Evolutionary conservation across 371 early-diverging fungal genomes (phyloP).

Genomic region (Mucor plumbeus): DNA sequence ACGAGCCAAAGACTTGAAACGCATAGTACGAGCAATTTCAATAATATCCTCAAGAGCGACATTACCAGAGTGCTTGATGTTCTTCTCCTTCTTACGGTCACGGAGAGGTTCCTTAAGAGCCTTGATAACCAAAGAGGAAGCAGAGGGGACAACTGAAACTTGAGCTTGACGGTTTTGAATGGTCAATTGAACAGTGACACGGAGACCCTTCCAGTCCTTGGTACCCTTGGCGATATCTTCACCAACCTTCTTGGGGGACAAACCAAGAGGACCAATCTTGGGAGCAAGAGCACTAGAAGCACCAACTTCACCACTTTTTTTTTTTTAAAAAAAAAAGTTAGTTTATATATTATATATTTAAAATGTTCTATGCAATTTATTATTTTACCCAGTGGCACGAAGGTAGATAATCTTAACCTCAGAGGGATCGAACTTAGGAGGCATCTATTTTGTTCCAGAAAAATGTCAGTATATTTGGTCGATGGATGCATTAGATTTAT

Average conservation of each 20-base stretch:
- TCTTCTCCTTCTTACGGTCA: slow-evolving; percentile 99
- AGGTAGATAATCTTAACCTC: slow-evolving; percentile 94
- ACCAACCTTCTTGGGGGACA: slow-evolving; percentile 99
- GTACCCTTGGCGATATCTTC: slow-evolving; percentile 99
- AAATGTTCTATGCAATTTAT: neutral
- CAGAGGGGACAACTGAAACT: slow-evolving; percentile 97
- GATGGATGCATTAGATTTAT: slow-evolving; percentile 19
- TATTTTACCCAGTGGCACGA: slow-evolving; percentile 83
- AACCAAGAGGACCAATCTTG: slow-evolving; percentile 99
- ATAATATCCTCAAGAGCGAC: slow-evolving; percentile 91
- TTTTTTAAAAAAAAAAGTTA: neutral
- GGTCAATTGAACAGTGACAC: slow-evolving; percentile 97
- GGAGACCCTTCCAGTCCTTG: slow-evolving; percentile 95
- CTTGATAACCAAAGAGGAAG: slow-evolving; percentile 97
- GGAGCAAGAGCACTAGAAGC: slow-evolving; percentile 98
- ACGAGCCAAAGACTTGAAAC: slow-evolving; percentile 90
- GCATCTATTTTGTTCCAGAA: slow-evolving; percentile 52
- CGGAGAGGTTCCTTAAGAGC: slow-evolving; percentile 99
- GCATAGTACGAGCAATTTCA: slow-evolving; percentile 97
- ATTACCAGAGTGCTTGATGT: slow-evolving; percentile 97
- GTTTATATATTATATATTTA: no score
- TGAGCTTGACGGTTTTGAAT: slow-evolving; percentile 99
- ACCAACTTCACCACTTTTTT: slow-evolving; percentile 78
- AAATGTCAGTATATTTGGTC: slow-evolving; percentile 38
- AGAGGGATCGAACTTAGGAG: slow-evolving; percentile 90